Evolutionary conservation across 495 filamentous ascomycete species (phyloP).

Genomic region (Aspergillus funiculosus): DNA sequence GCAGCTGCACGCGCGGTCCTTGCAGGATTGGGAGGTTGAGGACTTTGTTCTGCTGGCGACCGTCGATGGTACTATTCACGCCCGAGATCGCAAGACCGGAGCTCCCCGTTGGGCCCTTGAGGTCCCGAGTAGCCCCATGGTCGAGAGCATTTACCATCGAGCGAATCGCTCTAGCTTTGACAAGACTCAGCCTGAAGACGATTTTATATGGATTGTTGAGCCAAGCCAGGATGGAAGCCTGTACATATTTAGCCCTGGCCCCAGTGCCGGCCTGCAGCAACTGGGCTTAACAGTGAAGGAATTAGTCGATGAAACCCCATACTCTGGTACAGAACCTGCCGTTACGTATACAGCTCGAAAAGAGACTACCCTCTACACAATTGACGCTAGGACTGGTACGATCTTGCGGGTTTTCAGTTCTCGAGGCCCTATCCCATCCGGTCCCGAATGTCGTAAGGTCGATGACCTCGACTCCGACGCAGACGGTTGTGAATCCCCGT

Average conservation of each 20-base stretch:
- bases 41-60: constrained; percentile 99
- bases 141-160: constrained; percentile 81
- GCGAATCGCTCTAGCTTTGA: constrained; percentile 58
- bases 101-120: constrained; percentile 76
- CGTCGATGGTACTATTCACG: constrained; percentile 93
- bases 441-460: constrained; percentile 46
- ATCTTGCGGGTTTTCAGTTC: constrained; percentile 62
- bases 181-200: constrained; percentile 59
- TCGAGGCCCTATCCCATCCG: constrained; percentile 45
- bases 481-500: constrained; percentile 66
- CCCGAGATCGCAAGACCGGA: constrained; percentile 82
- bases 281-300: constrained; percentile 73
- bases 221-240: constrained; percentile 81
- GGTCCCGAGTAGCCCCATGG: constrained; percentile 71
- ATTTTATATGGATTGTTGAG: constrained; percentile 95
- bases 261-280: constrained; percentile 54
- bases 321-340: constrained; percentile 59
- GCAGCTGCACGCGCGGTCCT: constrained; percentile 81
- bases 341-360: constrained; percentile 78
- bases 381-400: constrained; percentile 77
- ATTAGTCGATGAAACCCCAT: constrained; percentile 64
- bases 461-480: constrained; percentile 58
- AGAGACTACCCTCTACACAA: constrained; percentile 70
- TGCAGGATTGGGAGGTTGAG: constrained; percentile 99
- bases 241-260: constrained; percentile 74